A percentile compares a stretch with the other conserved stretches of the same genome.
phyloP scores from a whole-genome alignment of 2,329 filamentous ascomycete genomes.

The Cryphonectria japonica region DNA sequence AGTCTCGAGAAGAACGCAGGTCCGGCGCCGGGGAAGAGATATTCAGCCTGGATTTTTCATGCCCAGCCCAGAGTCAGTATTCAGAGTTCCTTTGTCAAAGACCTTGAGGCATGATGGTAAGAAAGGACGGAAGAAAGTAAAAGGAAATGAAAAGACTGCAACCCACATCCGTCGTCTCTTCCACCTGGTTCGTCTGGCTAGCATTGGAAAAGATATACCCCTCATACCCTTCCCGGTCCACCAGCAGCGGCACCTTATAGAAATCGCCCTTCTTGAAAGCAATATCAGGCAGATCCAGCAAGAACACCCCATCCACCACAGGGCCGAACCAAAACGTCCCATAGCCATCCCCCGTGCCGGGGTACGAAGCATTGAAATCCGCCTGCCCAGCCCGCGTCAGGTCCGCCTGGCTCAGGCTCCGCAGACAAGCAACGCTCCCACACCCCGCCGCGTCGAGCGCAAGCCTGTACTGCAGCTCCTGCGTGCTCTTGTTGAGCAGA shows the following conservation, averaged over 20 bases:
- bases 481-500: slow-evolving; percentile 46
- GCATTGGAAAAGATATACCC: slow-evolving; percentile 15
- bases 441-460: slow-evolving; percentile 44
- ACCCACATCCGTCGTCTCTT: slow-evolving; percentile 22
- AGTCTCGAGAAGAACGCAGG: slow-evolving; percentile 23
- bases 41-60: slow-evolving; percentile 2
- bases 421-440: slow-evolving; percentile 47
- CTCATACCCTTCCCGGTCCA: slow-evolving; percentile 20
- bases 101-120: too few relatives aligned
- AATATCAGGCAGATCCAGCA: slow-evolving; percentile 46
- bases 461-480: slow-evolving; percentile 52
- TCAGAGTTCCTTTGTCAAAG: background rate
- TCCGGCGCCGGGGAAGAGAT: slow-evolving; percentile 17
- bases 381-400: slow-evolving; percentile 13
- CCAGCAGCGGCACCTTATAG: slow-evolving; percentile 56
- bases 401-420: slow-evolving; percentile 30
- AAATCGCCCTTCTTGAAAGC: slow-evolving; percentile 52
- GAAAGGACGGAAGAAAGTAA: background rate
- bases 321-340: slow-evolving; percentile 21
- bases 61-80: background rate
- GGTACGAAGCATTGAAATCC: slow-evolving; percentile 6
- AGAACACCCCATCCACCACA: slow-evolving; percentile 48
- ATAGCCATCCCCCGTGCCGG: slow-evolving; percentile 7
- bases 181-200: slow-evolving; percentile 17
- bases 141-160: background rate